A percentile compares a stretch with the other conserved stretches of the same genome.
Evolutionary conservation across 129 eudicot genomes (phyloP).

Genomic region (Solidago caesia): DNA sequence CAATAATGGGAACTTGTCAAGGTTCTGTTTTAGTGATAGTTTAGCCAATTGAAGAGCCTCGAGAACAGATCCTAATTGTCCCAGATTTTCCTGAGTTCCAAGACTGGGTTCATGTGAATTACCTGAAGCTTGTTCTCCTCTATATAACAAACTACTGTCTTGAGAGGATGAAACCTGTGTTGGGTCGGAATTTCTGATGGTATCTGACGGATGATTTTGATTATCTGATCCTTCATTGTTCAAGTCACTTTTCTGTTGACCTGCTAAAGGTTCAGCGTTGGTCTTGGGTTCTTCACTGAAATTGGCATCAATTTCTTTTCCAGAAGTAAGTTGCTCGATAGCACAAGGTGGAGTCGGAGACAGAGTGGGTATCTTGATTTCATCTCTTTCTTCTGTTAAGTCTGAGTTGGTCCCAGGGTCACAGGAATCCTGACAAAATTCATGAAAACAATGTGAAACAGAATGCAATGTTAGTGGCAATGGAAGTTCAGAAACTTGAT

Average conservation of each 20-base stretch:
- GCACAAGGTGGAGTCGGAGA: slow-evolving; percentile 31
- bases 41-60: slow-evolving; percentile 85
- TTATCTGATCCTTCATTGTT: slow-evolving; percentile 18
- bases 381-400: slow-evolving; percentile 79
- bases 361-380: slow-evolving; percentile 42
- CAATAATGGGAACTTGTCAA: slow-evolving; percentile 29
- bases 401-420: slow-evolving; percentile 92
- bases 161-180: slow-evolving; percentile 28
- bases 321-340: slow-evolving; percentile 21
- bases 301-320: slow-evolving; percentile 33
- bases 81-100: slow-evolving; percentile 38
- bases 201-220: slow-evolving; percentile 22
- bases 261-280: slow-evolving; percentile 29
- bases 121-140: slow-evolving; percentile 11
- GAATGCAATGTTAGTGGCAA: slow-evolving; percentile 6
- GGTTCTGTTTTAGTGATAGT: slow-evolving; percentile 56
- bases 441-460: slow-evolving; percentile 12
- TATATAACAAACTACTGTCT: slow-evolving; percentile 6
- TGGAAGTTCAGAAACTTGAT: neutral
- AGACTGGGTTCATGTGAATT: slow-evolving; percentile 37
- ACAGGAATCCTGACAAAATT: slow-evolving; percentile 63
- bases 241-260: slow-evolving; percentile 21
- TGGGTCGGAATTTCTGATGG: neutral
- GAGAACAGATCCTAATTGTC: slow-evolving; percentile 56
- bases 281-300: slow-evolving; percentile 28